phyloP scores from a whole-genome alignment of 2,329 filamentous ascomycete genomes.

The Coniochaeta hoffmannii region DNA sequence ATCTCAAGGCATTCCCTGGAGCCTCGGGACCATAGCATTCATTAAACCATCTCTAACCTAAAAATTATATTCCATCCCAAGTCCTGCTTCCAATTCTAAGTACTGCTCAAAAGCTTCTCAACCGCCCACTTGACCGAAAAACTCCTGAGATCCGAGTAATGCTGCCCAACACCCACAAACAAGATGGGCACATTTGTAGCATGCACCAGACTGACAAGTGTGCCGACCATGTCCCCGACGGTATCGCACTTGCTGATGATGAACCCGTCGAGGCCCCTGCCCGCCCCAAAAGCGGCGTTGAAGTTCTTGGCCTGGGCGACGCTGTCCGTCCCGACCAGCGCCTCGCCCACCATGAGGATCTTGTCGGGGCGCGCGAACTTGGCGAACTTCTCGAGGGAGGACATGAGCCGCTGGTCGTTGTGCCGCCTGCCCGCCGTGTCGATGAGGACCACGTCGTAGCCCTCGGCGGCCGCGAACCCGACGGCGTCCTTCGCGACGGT shows the following conservation, averaged over 20 bases:
- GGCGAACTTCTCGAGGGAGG: slow-evolving; percentile 91
- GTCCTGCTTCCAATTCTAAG: slow-evolving; percentile 18
- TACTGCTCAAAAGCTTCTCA: slow-evolving; percentile 52
- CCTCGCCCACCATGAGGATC: slow-evolving; percentile 89
- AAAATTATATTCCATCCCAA: too few relatives aligned
- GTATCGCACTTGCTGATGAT: slow-evolving; percentile 99
- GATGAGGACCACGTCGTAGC: slow-evolving; percentile 90
- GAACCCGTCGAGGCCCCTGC: slow-evolving; percentile 81
- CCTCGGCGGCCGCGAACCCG: slow-evolving; percentile 63
- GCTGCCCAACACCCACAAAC: slow-evolving; percentile 72
- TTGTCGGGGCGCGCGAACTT: slow-evolving; percentile 96
- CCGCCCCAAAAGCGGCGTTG: slow-evolving; percentile 81
- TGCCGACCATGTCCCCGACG: slow-evolving; percentile 97
- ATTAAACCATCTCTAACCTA: too few relatives aligned
- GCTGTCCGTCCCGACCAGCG: slow-evolving; percentile 89
- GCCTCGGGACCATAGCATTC: too few relatives aligned
- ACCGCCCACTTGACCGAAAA: slow-evolving; percentile 65
- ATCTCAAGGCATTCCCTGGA: too few relatives aligned
- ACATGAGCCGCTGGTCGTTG: slow-evolving; percentile 95
- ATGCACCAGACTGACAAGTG: slow-evolving; percentile 93
- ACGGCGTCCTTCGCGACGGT: slow-evolving; percentile 93
- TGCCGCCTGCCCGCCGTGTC: slow-evolving; percentile 92
- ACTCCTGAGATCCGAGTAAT: slow-evolving; percentile 61
- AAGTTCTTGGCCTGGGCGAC: slow-evolving; percentile 96
- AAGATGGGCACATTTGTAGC: slow-evolving; percentile 94